Evolutionary conservation across 1,284 basidiomycete genomes (phyloP), one percentile per base, ranked within the genome.

Genomic region (Cutaneotrichosporon arboriforme): DNA sequence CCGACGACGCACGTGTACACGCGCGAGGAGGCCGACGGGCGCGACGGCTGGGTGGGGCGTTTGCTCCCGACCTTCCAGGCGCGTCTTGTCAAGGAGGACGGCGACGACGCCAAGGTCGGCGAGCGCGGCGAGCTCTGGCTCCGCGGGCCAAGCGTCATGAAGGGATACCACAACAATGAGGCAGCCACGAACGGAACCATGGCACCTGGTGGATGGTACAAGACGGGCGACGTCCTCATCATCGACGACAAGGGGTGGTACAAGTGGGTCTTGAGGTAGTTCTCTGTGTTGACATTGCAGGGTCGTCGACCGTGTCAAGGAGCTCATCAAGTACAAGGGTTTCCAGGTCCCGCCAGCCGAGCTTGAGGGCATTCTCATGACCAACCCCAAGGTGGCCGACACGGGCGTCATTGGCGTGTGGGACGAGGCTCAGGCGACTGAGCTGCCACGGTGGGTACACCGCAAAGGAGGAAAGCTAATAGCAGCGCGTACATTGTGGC

Each of bases 71-170:
- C 87, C 58, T 79, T 90, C 31, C 81, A 90, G 67, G 83, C 85
- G 0, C 80, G 88, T 8, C 72, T 97, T 10, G 84, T 94, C 10
- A 62, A 65, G 47, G 54, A 61, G 10, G 65, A 71, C 14, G 63
- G 65, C 18, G 69, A 70, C 50, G 63, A 68, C 5, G 54, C 83
- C 15, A 80, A 79, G 18, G 77, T 75, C 3, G 81, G 80, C 14
- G 75, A 84, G 56, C 74, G 81, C 0, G 90, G 91, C 3, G 90
- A 94, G 70, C 66, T 94, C 10, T 90, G 88, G 85, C 57, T 90
- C 8, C 78, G 83, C 49, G 88, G 88, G 0, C 85, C 86, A 0
- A 83, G 78, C 4, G 78, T 91, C 47, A 90, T 90, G 87, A 89
- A 88, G 82, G 78, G 78, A 4, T 81, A 81, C 62, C 73, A 77